These are phyloP conservation scores for Xylaria sp. DNA, from an alignment of 2,329 filamentous ascomycete species.

Conservation along the genomic window DNA sequence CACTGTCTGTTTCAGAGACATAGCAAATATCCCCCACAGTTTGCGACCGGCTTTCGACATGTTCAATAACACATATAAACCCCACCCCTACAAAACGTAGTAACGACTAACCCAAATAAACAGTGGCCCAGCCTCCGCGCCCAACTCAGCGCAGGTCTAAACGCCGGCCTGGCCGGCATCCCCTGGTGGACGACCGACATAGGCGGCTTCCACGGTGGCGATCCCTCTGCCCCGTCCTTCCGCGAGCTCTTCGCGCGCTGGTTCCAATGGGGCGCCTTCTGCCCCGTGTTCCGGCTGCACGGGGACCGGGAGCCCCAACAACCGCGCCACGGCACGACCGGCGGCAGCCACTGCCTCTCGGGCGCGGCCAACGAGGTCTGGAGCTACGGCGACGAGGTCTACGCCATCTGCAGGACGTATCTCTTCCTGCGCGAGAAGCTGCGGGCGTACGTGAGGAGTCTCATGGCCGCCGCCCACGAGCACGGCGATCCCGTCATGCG, in stretches of 20 bases:
- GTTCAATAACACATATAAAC: neutral
- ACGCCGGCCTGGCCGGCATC: conserved; percentile 72
- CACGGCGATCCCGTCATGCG: conserved; percentile 71
- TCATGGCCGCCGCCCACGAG: conserved; percentile 71
- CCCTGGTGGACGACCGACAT: conserved; percentile 79
- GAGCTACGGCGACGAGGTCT: conserved; percentile 71
- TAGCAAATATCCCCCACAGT: too few relatives aligned
- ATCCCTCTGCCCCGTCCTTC: conserved; percentile 65
- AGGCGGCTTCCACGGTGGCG: conserved; percentile 75
- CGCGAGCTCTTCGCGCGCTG: conserved; percentile 73
- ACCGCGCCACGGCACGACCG: conserved; percentile 50
- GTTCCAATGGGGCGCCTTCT: conserved; percentile 77
- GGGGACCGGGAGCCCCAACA: conserved; percentile 71
- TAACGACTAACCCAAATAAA: neutral
- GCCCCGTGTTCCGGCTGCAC: conserved; percentile 74
- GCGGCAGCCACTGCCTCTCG: conserved; percentile 56
- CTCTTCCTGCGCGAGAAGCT: conserved; percentile 68
- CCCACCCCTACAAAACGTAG: neutral
- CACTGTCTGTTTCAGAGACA: too few relatives aligned
- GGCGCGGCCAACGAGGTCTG: conserved; percentile 73
- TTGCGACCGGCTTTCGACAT: neutral
- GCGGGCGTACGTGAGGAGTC: conserved; percentile 64
- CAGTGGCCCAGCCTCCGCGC: conserved; percentile 67
- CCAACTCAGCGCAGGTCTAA: conserved; percentile 71
- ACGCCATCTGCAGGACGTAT: conserved; percentile 69